Percentiles rank a stretch among this genome's conserved stretches.
Evolutionary conservation across 1,284 basidiomycete genomes (phyloP).

Genomic region (Ganoderma meredithae): DNA sequence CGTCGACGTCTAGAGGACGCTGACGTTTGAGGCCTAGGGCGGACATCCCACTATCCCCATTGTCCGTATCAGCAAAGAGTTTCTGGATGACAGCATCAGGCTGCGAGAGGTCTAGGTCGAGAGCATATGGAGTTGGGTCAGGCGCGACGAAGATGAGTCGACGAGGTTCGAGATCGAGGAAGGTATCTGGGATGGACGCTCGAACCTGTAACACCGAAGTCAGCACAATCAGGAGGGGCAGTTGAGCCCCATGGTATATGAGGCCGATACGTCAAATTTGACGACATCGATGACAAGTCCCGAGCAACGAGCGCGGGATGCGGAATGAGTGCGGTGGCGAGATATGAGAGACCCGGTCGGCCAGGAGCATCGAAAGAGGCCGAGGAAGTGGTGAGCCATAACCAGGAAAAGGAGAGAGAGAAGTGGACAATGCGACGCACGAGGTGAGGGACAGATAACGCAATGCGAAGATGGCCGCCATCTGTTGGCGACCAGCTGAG

Average conservation of each 20-base stretch:
- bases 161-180: constrained; percentile 67
- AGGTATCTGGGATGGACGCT: constrained; percentile 50
- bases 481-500: constrained; percentile 52
- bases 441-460: constrained; percentile 59
- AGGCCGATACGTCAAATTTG: neutral
- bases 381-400: constrained; percentile 1
- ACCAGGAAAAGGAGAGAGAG: constrained; percentile 8
- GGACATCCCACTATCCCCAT: constrained; percentile 28
- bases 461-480: constrained; percentile 49
- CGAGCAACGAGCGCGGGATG: neutral
- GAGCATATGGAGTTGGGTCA: constrained; percentile 39
- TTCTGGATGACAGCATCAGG: constrained; percentile 56
- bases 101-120: constrained; percentile 63
- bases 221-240: constrained; percentile 2
- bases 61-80: constrained; percentile 4
- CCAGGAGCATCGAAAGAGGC: neutral
- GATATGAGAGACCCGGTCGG: neutral
- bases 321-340: neutral
- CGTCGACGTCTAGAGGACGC: constrained; percentile 64
- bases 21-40: constrained; percentile 60
- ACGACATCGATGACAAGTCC: neutral
- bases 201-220: constrained; percentile 48
- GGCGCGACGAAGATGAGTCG: constrained; percentile 62
- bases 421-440: constrained; percentile 46
- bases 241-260: neutral